Base-by-base conservation (phyloP, 1,284 basidiomycete genomes). In the Pseudozyma sp. region DNA sequence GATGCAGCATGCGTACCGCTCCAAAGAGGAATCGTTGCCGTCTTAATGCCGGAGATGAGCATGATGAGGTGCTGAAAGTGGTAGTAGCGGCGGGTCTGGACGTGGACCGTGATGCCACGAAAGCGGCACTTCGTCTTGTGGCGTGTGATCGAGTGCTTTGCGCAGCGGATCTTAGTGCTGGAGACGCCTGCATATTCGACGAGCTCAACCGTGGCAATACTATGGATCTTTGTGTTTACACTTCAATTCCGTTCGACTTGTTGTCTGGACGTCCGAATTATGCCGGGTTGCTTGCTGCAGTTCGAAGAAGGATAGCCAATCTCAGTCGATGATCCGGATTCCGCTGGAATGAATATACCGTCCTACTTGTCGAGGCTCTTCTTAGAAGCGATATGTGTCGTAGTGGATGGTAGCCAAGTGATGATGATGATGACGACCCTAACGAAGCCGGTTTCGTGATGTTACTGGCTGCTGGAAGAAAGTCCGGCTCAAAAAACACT, bases 1-100 rank as follows among this genome's bases (percentile, higher is more conserved):
- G 68, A 42, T 70, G 68, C 38, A 70, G 25, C 45, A 59, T 39
- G 8, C 68, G 61, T 0, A 65, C 55, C 13, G 68, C 59, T 2
- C 54, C 42, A 21, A 61, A 64, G 12, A 64, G 44, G 6, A 64
- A 52, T 21, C 60, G 58, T 34, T 58, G 61, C 49, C 62, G 61
- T 54, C 62, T 54, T 14, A 40, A 38, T 34, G 40, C 13, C 7
- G 47, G 18, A 0, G 61, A 18, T 8, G 34, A 18, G 18, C 25
- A 18, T 47, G 35, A 47, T n/a, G 49, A 21, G 8, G 18, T 10
- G 14, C 49, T 19, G 3, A 34, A 51, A 11, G 38, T 13, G 10
- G 25, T 31, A 31, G 45, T 34, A 7, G 35, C 25, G 11, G 52
- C n/a, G 18, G 48, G n/a, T 19, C 43, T 47, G 31, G 50, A 7